Conservation (phyloP, 2,329 filamentous ascomycete species). For the Talaromyces atroroseus region DNA sequence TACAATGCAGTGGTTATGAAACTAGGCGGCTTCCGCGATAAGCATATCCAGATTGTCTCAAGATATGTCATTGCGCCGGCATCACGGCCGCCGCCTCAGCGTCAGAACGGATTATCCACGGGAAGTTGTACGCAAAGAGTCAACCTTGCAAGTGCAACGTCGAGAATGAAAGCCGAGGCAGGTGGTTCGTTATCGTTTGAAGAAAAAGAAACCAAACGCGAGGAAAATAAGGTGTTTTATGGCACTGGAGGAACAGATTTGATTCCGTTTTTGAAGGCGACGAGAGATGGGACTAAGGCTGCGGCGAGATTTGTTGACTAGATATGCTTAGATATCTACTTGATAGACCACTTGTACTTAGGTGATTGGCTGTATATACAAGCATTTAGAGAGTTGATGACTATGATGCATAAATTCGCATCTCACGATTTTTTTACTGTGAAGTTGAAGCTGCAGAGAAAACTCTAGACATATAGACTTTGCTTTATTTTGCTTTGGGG, state of each 20-base stretch:
- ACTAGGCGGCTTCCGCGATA: constrained; percentile 45
- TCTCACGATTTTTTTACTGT: too few species aligned
- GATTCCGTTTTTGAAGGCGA: constrained; percentile 50
- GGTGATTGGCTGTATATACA: too few species aligned
- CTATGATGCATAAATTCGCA: too few species aligned
- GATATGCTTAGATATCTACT: not conserved
- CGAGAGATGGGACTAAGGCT: constrained; percentile 47
- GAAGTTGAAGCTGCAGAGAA: too few species aligned
- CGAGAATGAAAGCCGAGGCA: not conserved
- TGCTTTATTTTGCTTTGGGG: too few species aligned
- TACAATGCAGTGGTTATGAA: constrained; percentile 45
- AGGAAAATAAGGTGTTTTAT: constrained; percentile 34
- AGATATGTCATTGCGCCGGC: constrained; percentile 49
- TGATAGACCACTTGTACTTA: too few species aligned
- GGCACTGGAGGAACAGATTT: constrained; percentile 51
- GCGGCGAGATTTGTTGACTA: constrained; percentile 27
- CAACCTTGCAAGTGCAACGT: constrained; percentile 41
- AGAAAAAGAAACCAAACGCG: constrained; percentile 16
- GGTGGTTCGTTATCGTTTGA: constrained; percentile 25
- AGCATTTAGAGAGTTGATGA: too few species aligned
- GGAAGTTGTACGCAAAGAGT: constrained; percentile 18
- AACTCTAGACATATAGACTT: too few species aligned
- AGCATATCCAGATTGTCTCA: constrained; percentile 50
- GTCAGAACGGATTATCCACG: not conserved
- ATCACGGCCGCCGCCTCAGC: constrained; percentile 16